phyloP scores from a whole-genome alignment of 768 basidiomycete species.

The Pisolithus sp. region DNA sequence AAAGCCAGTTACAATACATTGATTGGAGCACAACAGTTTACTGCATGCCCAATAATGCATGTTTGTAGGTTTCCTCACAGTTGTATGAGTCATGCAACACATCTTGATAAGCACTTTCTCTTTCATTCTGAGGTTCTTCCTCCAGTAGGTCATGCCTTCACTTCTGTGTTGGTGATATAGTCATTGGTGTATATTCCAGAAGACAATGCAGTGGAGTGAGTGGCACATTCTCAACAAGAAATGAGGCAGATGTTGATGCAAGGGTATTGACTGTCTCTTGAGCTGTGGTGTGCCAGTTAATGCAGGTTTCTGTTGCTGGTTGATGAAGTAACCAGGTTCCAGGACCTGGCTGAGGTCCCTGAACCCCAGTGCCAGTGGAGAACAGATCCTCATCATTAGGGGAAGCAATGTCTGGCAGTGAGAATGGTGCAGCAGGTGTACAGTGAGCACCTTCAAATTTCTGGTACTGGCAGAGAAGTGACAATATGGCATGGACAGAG shows the following conservation, averaged over 20 bases:
- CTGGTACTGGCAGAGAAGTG: background rate
- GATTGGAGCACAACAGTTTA: conserved; percentile 9
- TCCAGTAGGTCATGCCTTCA: background rate
- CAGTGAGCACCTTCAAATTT: too few species aligned
- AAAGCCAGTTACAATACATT: conserved; percentile 7
- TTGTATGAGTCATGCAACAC: conserved; percentile 1
- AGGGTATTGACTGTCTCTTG: background rate
- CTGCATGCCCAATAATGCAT: conserved; percentile 10
- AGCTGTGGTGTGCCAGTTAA: background rate
- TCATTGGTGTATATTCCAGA: background rate
- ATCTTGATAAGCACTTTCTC: background rate
- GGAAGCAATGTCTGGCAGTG: too few species aligned
- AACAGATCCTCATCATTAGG: background rate
- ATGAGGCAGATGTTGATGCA: background rate
- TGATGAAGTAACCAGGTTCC: too few species aligned
- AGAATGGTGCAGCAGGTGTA: too few species aligned
- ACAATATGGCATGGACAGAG: background rate
- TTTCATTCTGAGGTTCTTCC: background rate
- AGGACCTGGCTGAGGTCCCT: too few species aligned
- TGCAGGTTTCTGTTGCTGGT: too few species aligned
- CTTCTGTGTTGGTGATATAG: background rate
- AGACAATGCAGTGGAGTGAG: background rate
- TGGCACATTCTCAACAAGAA: background rate
- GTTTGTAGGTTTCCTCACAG: conserved; percentile 1
- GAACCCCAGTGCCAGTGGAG: too few species aligned